Base-by-base conservation (phyloP, 805 yeast species). In the Saccharomycopsis sp. region DNA sequence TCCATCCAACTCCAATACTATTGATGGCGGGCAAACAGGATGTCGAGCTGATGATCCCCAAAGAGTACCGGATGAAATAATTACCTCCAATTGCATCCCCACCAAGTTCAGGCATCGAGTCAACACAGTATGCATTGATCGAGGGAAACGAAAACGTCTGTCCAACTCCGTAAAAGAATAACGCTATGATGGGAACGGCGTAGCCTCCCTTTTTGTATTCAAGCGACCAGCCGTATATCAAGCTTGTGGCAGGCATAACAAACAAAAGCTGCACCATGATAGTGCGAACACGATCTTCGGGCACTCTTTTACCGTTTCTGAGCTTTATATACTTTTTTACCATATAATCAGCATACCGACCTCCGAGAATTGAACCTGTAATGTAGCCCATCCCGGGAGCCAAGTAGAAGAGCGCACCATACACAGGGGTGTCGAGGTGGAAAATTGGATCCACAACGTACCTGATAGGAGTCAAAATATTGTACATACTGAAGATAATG, bases 351-450 rank as follows among this genome's bases (percentile, higher is more conserved):
- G 85, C 80, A 71, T 73, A 78, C 54, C 67, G 65, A 0, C 85
- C 86, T 2, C 85, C 85, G 59, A 77, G 57, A 21, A 76, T 70
- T 4, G 82, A 75, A 0, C 85, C 85, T 0, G 65, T 40, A 1
- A 80, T 51, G 61, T 79, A 80, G 0, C 87, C 87, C n/a, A 67
- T 14, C 0, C 85, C 85, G 0, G 85, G 84, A 2, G 85, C 78
- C 2, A 82, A 65, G 62, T 81, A 82, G 63, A 82, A 81, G 20
- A 82, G 66, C 0, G 82, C 76, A 47, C 82, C 79, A 58, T 73
- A 73, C 1, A 82, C 64, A 0, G 86, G 85, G 18, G 73, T 64
- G 0, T 70, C 71, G 34, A 82, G 67, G 48, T 76, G 64, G 68
- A 81, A 82, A 57, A 85, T 65, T 2, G 85, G 85, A 63, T 80